Conservation (phyloP, 2,329 filamentous ascomycete species). For the Penicillium sp. region DNA sequence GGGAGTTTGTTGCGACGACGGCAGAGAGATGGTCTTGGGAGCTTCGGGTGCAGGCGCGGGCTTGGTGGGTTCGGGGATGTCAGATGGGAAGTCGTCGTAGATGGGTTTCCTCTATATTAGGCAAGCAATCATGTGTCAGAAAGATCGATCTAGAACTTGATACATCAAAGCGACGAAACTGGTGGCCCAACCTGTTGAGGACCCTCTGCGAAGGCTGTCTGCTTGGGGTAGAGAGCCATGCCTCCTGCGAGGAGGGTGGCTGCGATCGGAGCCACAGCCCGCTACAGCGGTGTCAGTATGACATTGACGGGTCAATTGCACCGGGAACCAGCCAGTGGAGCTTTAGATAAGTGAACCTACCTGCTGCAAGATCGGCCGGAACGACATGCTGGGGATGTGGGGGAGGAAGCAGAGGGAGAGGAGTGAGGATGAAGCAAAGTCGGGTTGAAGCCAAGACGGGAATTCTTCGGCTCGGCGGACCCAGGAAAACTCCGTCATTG, state of each 20-base stretch:
- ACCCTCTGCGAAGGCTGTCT: conserved; percentile 44
- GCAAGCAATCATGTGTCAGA: conserved; percentile 18
- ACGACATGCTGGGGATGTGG: conserved; percentile 37
- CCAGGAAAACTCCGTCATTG: conserved; percentile 33
- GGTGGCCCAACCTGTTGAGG: conserved; percentile 30
- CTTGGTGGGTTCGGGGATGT: conserved; percentile 29
- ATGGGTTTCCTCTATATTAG: conserved; percentile 42
- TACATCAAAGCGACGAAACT: background rate
- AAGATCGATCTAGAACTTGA: background rate
- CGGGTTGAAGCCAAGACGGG: conserved; percentile 28
- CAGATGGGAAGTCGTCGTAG: conserved; percentile 42
- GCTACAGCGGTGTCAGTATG: conserved; percentile 32
- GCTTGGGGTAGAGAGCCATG: conserved; percentile 41
- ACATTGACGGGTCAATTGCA: conserved; percentile 17
- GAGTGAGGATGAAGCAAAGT: conserved; percentile 27
- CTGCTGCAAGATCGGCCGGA: conserved; percentile 43
- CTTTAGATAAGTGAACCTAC: conserved; percentile 25
- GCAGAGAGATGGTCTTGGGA: conserved; percentile 18
- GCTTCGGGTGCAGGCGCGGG: conserved; percentile 10
- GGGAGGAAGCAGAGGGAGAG: conserved; percentile 14
- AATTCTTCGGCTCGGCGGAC: conserved; percentile 31
- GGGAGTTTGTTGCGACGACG: conserved; percentile 21
- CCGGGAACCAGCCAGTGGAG: background rate
- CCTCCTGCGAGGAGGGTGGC: conserved; percentile 42
- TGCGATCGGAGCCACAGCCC: conserved; percentile 42